Percentiles rank a stretch among this genome's conserved stretches.
Evolutionary conservation across 2,329 filamentous ascomycete species (phyloP).

Genomic region (Aspergillus glaucus): DNA sequence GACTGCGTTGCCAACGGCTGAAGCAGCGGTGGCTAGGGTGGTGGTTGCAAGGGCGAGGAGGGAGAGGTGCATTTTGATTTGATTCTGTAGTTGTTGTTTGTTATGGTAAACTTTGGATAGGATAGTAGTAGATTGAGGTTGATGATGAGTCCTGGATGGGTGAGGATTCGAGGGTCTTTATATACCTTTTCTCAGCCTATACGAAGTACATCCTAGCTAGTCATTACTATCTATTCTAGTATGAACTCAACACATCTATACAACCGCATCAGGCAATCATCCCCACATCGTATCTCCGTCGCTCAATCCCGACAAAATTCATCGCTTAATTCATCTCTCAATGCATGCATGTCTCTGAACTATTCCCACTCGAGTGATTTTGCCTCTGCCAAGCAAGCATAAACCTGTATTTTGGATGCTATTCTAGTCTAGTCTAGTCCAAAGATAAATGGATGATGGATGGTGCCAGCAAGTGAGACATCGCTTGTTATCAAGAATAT

Average conservation of each 20-base stretch:
- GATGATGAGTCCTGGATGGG: background rate
- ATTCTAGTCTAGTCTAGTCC: too few species aligned
- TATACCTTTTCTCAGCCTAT: slow-evolving; percentile 2
- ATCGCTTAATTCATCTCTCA: background rate
- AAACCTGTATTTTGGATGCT: too few species aligned
- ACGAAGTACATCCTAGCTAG: too few species aligned
- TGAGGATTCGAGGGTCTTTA: background rate
- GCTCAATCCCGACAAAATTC: background rate
- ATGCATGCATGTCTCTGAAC: background rate
- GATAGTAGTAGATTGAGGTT: background rate
- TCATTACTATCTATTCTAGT: background rate
- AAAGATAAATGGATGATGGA: too few species aligned
- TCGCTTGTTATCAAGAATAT: too few species aligned
- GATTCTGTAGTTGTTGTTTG: background rate
- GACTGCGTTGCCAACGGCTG: slow-evolving; percentile 29
- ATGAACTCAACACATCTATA: background rate
- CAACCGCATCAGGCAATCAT: background rate
- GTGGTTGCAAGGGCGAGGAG: slow-evolving; percentile 23
- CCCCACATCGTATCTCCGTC: background rate
- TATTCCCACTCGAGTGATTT: background rate
- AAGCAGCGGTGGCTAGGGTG: slow-evolving; percentile 16
- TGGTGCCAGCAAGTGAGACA: too few species aligned
- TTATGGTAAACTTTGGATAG: background rate
- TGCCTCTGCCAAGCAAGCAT: too few species aligned
- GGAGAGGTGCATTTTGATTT: slow-evolving; percentile 27